Evolutionary conservation across 1,284 basidiomycete species (phyloP).

Genomic region (Ustilago esculenta): DNA sequence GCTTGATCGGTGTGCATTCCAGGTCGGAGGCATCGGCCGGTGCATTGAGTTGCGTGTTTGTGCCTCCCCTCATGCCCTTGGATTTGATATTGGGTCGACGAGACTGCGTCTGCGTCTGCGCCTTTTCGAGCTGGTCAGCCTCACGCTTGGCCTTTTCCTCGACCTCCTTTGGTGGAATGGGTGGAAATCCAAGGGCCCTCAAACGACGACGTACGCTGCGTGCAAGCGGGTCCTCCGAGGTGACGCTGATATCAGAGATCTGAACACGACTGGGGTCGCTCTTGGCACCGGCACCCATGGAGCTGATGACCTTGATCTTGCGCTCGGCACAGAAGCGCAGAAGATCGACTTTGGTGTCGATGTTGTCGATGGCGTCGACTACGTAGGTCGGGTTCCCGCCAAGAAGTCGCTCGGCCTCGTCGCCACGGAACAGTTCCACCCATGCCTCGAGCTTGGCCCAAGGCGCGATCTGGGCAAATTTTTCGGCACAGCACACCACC

Average conservation of each 20-base stretch:
- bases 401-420: constrained; percentile 46
- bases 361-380: constrained; percentile 83
- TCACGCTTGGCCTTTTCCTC: constrained; percentile 33
- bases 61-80: constrained; percentile 19
- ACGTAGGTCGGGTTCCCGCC: constrained; percentile 60
- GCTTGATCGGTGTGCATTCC: constrained; percentile 37
- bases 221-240: constrained; percentile 93
- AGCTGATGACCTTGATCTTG: constrained; percentile 75
- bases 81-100: constrained; percentile 7
- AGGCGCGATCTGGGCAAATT: constrained; percentile 76
- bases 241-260: constrained; percentile 90
- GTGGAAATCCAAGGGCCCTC: constrained; percentile 68
- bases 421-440: constrained; percentile 56
- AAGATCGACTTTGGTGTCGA: constrained; percentile 79
- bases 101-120: constrained; percentile 2
- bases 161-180: constrained; percentile 49
- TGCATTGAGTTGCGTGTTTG: constrained; percentile 15
- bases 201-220: constrained; percentile 85
- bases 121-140: constrained; percentile 34
- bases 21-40: constrained; percentile 4
- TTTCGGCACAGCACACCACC: constrained; percentile 82
- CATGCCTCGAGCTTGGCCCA: constrained; percentile 73
- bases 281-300: constrained; percentile 98
- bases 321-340: constrained; percentile 60
- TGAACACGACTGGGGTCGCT: constrained; percentile 93